phyloP scores from a whole-genome alignment of 2,329 filamentous ascomycete species.

The Paracorniculantispora psalliotae region DNA sequence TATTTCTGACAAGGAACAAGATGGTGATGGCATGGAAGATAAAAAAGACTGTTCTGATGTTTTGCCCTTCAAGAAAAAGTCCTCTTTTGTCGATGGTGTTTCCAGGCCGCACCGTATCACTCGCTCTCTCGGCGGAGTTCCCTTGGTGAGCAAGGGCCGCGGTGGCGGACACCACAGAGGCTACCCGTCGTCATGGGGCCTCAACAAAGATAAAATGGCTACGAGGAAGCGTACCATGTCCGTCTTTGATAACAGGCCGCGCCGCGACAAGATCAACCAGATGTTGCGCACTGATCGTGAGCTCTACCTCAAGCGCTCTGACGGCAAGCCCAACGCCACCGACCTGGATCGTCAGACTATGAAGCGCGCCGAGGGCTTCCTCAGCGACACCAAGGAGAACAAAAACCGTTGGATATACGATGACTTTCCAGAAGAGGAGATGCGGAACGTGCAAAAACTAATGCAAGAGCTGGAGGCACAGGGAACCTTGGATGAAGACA shows the following conservation, averaged over 20 bases:
- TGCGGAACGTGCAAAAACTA: slow-evolving; percentile 56
- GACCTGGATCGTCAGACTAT: slow-evolving; percentile 90
- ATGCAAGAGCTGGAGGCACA: too few species aligned
- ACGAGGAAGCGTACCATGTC: slow-evolving; percentile 97
- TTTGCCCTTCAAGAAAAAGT: slow-evolving; percentile 51
- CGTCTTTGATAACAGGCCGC: slow-evolving; percentile 84
- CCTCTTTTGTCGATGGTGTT: slow-evolving; percentile 51
- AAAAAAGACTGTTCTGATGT: slow-evolving; percentile 50
- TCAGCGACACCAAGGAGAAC: slow-evolving; percentile 75
- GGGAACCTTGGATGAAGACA: too few species aligned
- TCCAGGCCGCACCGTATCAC: slow-evolving; percentile 70
- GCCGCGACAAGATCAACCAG: slow-evolving; percentile 97
- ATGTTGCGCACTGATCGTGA: slow-evolving; percentile 95
- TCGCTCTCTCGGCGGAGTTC: slow-evolving; percentile 69
- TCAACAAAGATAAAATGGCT: slow-evolving; percentile 87
- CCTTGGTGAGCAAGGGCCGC: slow-evolving; percentile 50
- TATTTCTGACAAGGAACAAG: slow-evolving; percentile 49
- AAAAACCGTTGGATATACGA: slow-evolving; percentile 79
- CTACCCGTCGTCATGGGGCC: slow-evolving; percentile 92
- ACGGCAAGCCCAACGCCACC: slow-evolving; percentile 77
- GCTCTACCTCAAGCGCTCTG: slow-evolving; percentile 75
- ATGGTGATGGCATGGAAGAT: slow-evolving; percentile 43
- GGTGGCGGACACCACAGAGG: slow-evolving; percentile 88
- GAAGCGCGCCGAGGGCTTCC: slow-evolving; percentile 80
- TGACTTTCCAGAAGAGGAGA: slow-evolving; percentile 58